Evolutionary conservation across 2,329 filamentous ascomycete genomes (phyloP), one percentile per base, ranked within the genome.

Genomic region (Paramyrothecium sp.): DNA sequence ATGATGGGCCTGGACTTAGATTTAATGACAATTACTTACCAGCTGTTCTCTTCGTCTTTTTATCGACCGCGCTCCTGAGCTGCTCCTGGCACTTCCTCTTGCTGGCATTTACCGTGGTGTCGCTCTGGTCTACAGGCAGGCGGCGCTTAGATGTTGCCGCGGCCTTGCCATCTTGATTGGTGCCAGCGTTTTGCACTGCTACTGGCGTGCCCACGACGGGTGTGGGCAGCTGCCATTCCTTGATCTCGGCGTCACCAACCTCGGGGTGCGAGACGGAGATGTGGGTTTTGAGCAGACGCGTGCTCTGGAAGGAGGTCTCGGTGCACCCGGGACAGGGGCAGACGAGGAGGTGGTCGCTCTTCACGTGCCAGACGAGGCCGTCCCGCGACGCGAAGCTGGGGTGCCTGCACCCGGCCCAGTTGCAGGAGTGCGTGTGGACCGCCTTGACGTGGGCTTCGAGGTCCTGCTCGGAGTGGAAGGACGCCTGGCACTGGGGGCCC

Each of bases 361-460:
- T 77, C 44, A 80, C 75, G 57, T 80, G 77, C 66, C 76, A 74
- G 17, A 72, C 68, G 33, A 79, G 69, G 10, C 70, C 75, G 34
- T 72, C 70, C 16, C 67, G 68, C 1, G 73, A 72, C 2, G 67
- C 62, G 54, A 78, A 80, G 50, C 69, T 69, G 1, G 67, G 60
- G 7, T 70, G 68, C 1, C 64, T 57, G 46, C 77, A 80, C 21
- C 67, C 65, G 2, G 67, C 68, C 77, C 77, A 80, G 54, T 72
- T 71, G 59, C 77, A 80, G 1, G 69, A 61, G 56, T 77, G 65
- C 2, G 64, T 64, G 55, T 74, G 68, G 17, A 57, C 62, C 21
- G 67, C 61, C 50, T 61, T 61, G 53, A 67, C 61, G 46, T 72
- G 67, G 5, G 51, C 56, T 3, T 61, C 58, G 21, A 71, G 64